A percentile compares a stretch with the other conserved stretches of the same genome.
Evolutionary conservation across 345 rosid species (phyloP).

Genomic region (Eucalyptus erythrocorys): DNA sequence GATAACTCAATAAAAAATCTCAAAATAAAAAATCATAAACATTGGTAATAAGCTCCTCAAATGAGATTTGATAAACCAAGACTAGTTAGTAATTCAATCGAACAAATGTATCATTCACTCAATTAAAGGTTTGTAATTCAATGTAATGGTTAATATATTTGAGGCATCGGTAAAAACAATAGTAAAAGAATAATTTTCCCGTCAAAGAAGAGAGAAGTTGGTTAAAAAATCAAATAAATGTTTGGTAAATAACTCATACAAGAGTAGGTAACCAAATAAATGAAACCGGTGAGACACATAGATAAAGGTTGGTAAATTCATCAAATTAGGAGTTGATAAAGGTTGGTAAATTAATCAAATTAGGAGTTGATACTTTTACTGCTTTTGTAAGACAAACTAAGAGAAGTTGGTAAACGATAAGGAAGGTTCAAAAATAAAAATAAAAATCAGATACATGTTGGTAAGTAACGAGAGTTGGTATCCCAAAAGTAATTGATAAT

Average conservation of each 20-base stretch:
- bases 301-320: background rate
- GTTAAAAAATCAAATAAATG: too few relatives aligned
- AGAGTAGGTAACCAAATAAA: background rate
- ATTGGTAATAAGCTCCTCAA: too few relatives aligned
- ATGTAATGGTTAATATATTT: background rate
- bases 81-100: background rate
- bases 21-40: too few relatives aligned
- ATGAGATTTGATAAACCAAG: too few relatives aligned
- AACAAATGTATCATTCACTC: too few relatives aligned
- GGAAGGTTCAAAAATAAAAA: background rate
- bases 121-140: background rate
- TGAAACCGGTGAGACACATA: background rate
- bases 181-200: too few relatives aligned
- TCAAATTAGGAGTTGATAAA: background rate
- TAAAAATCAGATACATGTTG: background rate
- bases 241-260: background rate
- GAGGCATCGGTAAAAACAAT: background rate
- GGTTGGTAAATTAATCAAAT: background rate
- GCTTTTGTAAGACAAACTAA: background rate
- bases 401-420: background rate
- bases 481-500: background rate
- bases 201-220: background rate
- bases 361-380: background rate
- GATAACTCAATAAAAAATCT: background rate
- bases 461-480: background rate